phyloP scores from a whole-genome alignment of 371 early-diverging fungal genomes.

The Mortierella sp. region DNA sequence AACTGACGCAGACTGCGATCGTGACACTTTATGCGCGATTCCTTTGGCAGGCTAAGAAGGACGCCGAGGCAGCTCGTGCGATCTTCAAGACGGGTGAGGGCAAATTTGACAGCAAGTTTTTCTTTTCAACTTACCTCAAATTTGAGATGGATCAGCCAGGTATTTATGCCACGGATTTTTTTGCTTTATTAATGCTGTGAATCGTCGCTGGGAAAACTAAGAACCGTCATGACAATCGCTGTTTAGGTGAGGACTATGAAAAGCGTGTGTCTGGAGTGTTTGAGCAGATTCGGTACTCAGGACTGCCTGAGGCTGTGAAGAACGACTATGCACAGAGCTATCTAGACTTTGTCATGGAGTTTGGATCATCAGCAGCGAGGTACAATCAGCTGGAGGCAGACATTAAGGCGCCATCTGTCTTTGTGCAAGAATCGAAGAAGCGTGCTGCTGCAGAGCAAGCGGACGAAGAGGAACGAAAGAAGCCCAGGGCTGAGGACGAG shows the following conservation, averaged over 20 bases:
- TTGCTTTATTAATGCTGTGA: too few relatives aligned
- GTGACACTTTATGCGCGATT: conserved; percentile 61
- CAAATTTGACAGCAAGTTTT: conserved; percentile 59
- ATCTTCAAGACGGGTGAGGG: conserved; percentile 55
- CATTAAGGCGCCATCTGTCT: conserved; percentile 24
- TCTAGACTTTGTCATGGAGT: conserved; percentile 64
- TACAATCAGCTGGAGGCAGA: conserved; percentile 42
- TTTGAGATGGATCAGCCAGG: conserved; percentile 71
- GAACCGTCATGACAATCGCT: too few relatives aligned
- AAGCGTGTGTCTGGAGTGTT: conserved; percentile 57
- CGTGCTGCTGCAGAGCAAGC: conserved; percentile 31
- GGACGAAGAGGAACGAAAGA: conserved; percentile 33
- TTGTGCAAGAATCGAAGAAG: conserved; percentile 32
- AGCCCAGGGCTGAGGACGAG: conserved; percentile 16
- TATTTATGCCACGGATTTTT: conserved; percentile 17
- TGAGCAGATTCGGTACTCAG: conserved; percentile 57
- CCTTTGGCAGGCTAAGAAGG: conserved; percentile 56
- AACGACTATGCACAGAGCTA: conserved; percentile 60
- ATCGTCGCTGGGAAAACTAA: too few relatives aligned
- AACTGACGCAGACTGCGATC: conserved; percentile 60
- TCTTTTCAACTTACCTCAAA: conserved; percentile 65
- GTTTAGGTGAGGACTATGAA: conserved; percentile 57
- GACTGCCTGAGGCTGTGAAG: conserved; percentile 57
- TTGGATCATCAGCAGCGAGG: conserved; percentile 47
- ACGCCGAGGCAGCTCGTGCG: conserved; percentile 60